Conservation (phyloP, 306 rosid genomes). For the Cucurbita argyrosperma region DNA sequence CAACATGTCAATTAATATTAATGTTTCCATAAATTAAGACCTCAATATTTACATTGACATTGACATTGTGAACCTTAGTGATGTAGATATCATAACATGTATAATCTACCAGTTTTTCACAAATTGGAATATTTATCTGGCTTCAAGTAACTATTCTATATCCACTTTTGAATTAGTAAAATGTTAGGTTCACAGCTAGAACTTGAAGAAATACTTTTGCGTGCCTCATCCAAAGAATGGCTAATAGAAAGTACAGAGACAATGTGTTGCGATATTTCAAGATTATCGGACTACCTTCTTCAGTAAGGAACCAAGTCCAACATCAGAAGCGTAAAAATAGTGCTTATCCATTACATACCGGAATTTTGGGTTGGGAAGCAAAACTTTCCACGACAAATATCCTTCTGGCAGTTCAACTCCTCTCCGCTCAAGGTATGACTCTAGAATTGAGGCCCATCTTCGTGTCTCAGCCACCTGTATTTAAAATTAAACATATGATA, state of each 20-base stretch:
- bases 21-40: background rate
- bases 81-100: background rate
- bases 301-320: background rate
- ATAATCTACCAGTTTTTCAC: background rate
- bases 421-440: slow-evolving; percentile 77
- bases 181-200: background rate
- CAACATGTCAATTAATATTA: background rate
- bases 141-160: background rate
- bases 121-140: background rate
- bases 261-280: background rate
- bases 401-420: slow-evolving; percentile 60
- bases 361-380: slow-evolving; percentile 70
- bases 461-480: slow-evolving; percentile 49
- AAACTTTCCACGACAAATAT: slow-evolving; percentile 56
- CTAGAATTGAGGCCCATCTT: slow-evolving; percentile 61
- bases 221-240: background rate
- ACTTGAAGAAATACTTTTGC: background rate
- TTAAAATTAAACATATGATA: background rate
- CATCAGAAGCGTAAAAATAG: background rate
- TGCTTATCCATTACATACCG: slow-evolving; percentile 33
- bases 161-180: background rate
- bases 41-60: background rate
- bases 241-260: background rate
- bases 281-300: background rate
- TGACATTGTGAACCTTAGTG: background rate